Conservation (phyloP, 2,329 filamentous ascomycete species). For the Endocalyx cinctus region DNA sequence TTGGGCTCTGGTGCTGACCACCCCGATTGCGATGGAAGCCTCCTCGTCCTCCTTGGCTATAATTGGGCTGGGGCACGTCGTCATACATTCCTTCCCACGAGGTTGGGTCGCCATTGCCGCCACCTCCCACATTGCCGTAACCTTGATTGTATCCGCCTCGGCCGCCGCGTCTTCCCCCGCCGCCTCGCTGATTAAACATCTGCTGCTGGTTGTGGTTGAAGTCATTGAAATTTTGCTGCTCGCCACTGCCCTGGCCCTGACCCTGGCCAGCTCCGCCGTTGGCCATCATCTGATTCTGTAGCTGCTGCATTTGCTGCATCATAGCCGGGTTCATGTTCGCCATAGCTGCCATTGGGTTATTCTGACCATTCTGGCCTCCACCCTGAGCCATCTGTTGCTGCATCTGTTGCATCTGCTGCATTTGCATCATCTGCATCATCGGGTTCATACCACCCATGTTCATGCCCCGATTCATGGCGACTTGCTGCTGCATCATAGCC, state of each 20-base stretch:
- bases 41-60: conserved; percentile 43
- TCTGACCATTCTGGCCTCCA: conserved; percentile 28
- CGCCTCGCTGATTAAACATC: conserved; percentile 23
- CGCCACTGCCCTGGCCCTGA: conserved; percentile 30
- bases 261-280: conserved; percentile 23
- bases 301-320: conserved; percentile 55
- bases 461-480: conserved; percentile 76
- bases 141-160: conserved; percentile 33
- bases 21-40: conserved; percentile 34
- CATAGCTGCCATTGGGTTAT: conserved; percentile 37
- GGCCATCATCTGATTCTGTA: conserved; percentile 36
- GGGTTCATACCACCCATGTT: conserved; percentile 62
- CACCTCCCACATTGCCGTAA: conserved; percentile 33
- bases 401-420: conserved; percentile 69
- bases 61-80: conserved; percentile 80
- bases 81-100: conserved; percentile 99
- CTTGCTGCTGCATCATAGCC: conserved; percentile 88
- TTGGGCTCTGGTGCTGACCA: conserved; percentile 32
- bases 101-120: conserved; percentile 61
- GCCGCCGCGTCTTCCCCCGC: conserved; percentile 24
- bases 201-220: conserved; percentile 21
- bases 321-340: conserved; percentile 45
- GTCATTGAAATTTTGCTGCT: conserved; percentile 21
- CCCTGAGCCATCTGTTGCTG: conserved; percentile 49
- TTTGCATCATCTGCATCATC: conserved; percentile 71